Conservation (phyloP, 2,329 filamentous ascomycete species). For the Scopulariopsis brevicaulis region DNA sequence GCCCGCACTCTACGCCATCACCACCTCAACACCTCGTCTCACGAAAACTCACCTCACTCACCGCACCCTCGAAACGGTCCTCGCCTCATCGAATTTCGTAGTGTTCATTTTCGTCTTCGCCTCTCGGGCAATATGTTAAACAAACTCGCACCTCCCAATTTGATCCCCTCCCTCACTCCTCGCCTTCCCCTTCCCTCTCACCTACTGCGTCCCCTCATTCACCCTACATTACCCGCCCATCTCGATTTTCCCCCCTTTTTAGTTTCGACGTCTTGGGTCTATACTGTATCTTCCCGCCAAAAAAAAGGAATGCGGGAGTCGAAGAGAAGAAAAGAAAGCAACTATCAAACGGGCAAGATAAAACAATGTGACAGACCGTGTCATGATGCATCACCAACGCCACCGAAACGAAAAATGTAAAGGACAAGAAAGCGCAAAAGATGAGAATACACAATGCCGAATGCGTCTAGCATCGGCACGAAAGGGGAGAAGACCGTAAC, state of each 20-base stretch:
- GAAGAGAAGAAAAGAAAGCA: neutral
- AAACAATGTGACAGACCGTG: neutral
- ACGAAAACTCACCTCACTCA: neutral
- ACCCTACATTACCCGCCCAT: neutral
- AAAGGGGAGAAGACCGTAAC: neutral
- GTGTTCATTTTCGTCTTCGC: neutral
- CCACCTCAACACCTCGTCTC: neutral
- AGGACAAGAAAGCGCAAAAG: neutral
- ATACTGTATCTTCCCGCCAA: neutral
- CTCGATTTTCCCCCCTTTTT: neutral
- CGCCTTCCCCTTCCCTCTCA: neutral
- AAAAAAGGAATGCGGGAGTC: neutral
- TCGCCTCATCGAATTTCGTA: neutral
- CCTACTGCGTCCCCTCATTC: neutral
- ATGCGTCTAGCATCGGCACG: constrained; percentile 25
- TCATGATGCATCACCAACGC: constrained; percentile 3
- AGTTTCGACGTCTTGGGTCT: neutral
- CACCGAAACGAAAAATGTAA: neutral
- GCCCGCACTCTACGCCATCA: neutral
- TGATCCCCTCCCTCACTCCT: neutral
- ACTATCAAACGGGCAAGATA: neutral
- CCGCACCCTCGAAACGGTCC: neutral
- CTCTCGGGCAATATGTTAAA: neutral
- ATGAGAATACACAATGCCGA: constrained; percentile 14
- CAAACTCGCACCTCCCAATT: neutral